Conservation (phyloP, 2,329 filamentous ascomycete species). For the Botryosphaeria dothidea region DNA sequence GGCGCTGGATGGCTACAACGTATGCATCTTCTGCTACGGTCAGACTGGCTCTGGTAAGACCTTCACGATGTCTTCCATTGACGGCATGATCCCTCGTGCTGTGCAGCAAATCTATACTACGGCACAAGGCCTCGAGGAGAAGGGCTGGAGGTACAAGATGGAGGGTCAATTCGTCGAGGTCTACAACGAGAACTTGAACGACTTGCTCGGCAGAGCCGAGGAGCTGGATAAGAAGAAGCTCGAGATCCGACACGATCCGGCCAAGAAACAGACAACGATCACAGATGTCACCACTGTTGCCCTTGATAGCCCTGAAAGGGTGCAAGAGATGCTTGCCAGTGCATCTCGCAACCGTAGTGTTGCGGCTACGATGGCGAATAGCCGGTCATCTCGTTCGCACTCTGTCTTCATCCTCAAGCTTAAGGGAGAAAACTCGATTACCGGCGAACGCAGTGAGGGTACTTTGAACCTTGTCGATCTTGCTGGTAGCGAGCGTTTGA, state of each 20-base stretch:
- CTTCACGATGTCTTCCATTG: slow-evolving; percentile 87
- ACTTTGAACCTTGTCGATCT: slow-evolving; percentile 95
- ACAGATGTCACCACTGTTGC: slow-evolving; percentile 75
- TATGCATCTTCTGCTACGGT: slow-evolving; percentile 98
- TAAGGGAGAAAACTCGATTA: slow-evolving; percentile 67
- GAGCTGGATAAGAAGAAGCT: slow-evolving; percentile 79
- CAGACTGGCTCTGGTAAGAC: slow-evolving; percentile 98
- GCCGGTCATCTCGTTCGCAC: slow-evolving; percentile 90
- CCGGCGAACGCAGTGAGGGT: slow-evolving; percentile 83
- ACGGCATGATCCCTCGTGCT: slow-evolving; percentile 94
- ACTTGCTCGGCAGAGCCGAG: slow-evolving; percentile 74
- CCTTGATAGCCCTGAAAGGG: slow-evolving; percentile 76
- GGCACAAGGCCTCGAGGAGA: slow-evolving; percentile 77
- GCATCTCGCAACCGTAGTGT: slow-evolving; percentile 87
- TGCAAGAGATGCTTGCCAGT: slow-evolving; percentile 75
- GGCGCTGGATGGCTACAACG: slow-evolving; percentile 95
- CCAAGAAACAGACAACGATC: slow-evolving; percentile 78
- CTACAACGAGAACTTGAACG: slow-evolving; percentile 96
- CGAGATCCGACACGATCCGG: slow-evolving; percentile 84
- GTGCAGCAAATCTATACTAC: slow-evolving; percentile 93
- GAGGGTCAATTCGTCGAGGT: slow-evolving; percentile 96
- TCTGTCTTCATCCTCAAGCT: slow-evolving; percentile 89
- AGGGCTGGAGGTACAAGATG: slow-evolving; percentile 94
- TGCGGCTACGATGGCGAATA: slow-evolving; percentile 96
- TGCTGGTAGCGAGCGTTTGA: slow-evolving; percentile 87